Evolutionary conservation across 164 flowering plant species (phyloP).

Genomic region (Aristolochia fimbriata): DNA sequence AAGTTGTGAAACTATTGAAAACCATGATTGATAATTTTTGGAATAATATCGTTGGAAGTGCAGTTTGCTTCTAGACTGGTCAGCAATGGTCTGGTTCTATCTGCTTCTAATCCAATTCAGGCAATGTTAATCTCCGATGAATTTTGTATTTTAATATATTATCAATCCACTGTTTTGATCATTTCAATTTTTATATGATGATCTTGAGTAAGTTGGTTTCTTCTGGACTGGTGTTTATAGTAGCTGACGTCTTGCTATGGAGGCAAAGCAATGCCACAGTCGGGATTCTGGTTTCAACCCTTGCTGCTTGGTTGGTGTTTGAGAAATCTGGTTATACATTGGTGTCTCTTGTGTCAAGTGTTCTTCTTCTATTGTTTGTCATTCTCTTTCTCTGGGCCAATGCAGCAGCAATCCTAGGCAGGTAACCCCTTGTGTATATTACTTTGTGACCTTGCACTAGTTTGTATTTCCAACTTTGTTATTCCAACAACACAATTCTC

Average conservation of each 20-base stretch:
- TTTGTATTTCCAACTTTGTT: background rate
- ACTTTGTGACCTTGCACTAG: background rate
- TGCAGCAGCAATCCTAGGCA: constrained; percentile 75
- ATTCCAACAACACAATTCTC: background rate
- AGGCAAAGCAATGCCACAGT: constrained; percentile 47
- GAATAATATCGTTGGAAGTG: too few relatives aligned
- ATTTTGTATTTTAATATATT: background rate
- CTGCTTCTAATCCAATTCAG: too few relatives aligned
- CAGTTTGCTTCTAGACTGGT: too few relatives aligned
- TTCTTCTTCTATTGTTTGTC: constrained; percentile 53
- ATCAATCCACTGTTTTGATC: background rate
- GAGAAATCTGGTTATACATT: constrained; percentile 80
- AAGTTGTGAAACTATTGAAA: too few relatives aligned
- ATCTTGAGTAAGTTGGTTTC: background rate
- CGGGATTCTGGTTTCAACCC: constrained; percentile 41
- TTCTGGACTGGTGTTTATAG: constrained; percentile 26
- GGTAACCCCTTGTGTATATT: constrained; percentile 26
- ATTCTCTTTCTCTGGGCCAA: constrained; percentile 93
- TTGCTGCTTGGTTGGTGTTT: constrained; percentile 78
- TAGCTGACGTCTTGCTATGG: constrained; percentile 91
- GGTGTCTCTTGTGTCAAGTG: constrained; percentile 63
- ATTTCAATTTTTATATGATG: background rate
- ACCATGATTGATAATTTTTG: too few relatives aligned
- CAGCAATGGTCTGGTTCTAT: too few relatives aligned
- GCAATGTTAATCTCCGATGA: too few relatives aligned